A percentile compares a stretch with the other conserved stretches of the same genome.
phyloP scores from a whole-genome alignment of 2,329 filamentous ascomycete species.

The Aspergillus cejpii region DNA sequence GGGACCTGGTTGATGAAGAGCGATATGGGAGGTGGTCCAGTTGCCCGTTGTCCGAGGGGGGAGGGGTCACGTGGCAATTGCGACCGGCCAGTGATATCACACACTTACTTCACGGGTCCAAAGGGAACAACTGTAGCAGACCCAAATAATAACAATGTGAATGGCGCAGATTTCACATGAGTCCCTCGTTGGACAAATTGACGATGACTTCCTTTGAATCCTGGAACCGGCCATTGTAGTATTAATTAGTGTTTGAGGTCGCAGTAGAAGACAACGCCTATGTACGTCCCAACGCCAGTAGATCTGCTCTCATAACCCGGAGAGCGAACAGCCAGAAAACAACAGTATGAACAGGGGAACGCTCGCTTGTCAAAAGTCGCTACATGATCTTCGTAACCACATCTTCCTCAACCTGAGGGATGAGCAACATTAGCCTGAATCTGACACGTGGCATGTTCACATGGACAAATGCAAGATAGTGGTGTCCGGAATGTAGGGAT shows the following conservation, averaged over 20 bases:
- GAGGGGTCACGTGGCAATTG: conserved; percentile 34
- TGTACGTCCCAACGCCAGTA: conserved; percentile 25
- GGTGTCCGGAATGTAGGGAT: not conserved
- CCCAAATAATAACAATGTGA: conserved; percentile 1
- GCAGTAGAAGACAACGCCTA: conserved; percentile 24
- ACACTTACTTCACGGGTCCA: conserved; percentile 34
- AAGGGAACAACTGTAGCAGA: conserved; percentile 8
- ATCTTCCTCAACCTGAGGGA: conserved; percentile 73
- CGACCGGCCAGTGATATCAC: conserved; percentile 37
- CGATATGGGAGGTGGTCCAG: conserved; percentile 15
- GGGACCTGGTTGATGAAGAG: conserved; percentile 7
- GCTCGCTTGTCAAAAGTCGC: conserved; percentile 21
- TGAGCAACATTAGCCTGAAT: conserved; percentile 37
- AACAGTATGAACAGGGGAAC: conserved; percentile 19
- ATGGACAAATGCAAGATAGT: not conserved
- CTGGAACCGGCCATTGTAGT: conserved; percentile 24
- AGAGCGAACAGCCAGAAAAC: conserved; percentile 10
- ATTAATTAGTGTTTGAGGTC: conserved; percentile 29
- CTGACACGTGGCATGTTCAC: not conserved
- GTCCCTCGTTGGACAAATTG: conserved; percentile 24
- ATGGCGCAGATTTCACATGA: conserved; percentile 13
- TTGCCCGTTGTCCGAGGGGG: conserved; percentile 24
- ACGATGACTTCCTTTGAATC: conserved; percentile 25
- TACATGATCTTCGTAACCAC: conserved; percentile 83
- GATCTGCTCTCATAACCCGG: conserved; percentile 14